Evolutionary conservation across 2,329 filamentous ascomycete genomes (phyloP), one percentile per base, ranked within the genome.

Genomic region (Cladophialophora bantiana): DNA sequence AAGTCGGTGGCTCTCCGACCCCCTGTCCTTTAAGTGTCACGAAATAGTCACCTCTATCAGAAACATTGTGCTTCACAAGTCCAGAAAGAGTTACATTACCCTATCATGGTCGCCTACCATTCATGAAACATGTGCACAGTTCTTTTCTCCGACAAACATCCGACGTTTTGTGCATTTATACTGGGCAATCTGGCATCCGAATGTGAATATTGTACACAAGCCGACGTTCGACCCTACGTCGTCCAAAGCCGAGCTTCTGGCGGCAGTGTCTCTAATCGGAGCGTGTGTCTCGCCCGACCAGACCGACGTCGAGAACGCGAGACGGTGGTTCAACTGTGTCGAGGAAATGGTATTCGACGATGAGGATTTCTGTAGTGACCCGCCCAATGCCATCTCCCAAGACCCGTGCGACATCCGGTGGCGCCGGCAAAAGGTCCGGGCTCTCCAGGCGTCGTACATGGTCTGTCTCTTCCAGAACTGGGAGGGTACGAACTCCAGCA

Each of bases 381-480:
- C 70, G 4, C 42, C 67, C 4, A 69, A 71, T 34, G 60, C 66
- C 2, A 59, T 66, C 0, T 71, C 56, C n/a, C 36, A 34, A 18
- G 58, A 55, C 10, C 34, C 40, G 9, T 12, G 50, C 10, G 62
- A 64, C 36, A 1, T 48, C 7, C 32, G 40, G 42, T 65, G 3
- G 67, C 56, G 2, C 9, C 36, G 18, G 20, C 26, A n/a, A 7
- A 78, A 76, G 60, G 67, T 79, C 0, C 75, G 78, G 54, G 74
- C 77, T 1, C 72, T 80, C 1, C 78, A 80, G 53, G 78, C 77
- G 0, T 75, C 78, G 3, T 79, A 76, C 36, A 71, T 77, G 42
- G 77, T 80, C 6, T 79, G 77, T 58, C 70, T 79, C 4, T 79
- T 75, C 57, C 78, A 80, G 59, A 80, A 78, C 57, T 80, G 78